Evolutionary conservation across 805 yeast genomes (phyloP), one percentile per base, ranked within the genome.

Genomic region (Zygosaccharomyces kombuchaensis): DNA sequence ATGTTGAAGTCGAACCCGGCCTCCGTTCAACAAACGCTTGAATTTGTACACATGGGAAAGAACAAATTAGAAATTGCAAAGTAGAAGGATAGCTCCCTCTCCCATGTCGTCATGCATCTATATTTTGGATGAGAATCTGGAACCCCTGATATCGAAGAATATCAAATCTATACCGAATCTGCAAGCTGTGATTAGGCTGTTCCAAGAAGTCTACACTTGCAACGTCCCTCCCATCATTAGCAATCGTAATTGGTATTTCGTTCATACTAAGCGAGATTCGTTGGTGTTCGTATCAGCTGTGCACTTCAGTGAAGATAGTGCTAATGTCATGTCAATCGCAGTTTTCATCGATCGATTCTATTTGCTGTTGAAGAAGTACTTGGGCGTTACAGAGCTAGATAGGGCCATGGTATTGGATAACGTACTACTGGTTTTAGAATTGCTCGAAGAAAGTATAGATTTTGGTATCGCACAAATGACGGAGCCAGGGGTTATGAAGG

Each of bases 401-500:
- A 74, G 74, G 44, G 89, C 83, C 44, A 56, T 78, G 13, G 76
- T 87, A 2, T 67, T 77, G 17, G 96, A 88, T 63, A 88, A 88
- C 63, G 76, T 78, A 52, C 80, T 82, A 27, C 70, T 88, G 40
- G 76, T 88, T 6, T 84, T 83, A 64, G 96, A 89, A 61, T 67
- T 88, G n/a, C 65, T 88, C 36, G 96, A 88, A 60, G 96, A 88
- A 59, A 84, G 88, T 73, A 76, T 87, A 79, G 96, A 89, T 63
- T 84, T 77, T 64, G 96, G 96, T 7, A 67, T 84, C n/a, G 81
- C 88, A 1, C 96, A 89, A 66, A 71, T 84, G 43, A 85, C 96
- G 0, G 96, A 89, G 58, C 77, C 80, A 42, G 84, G 82, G 51
- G 76, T 89, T 9, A 71, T 89, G 44, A 80, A 80, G 56, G 96